These are phyloP conservation scores for Diaporthe ilicicola DNA, from an alignment of 2,329 filamentous ascomycete species.

Conservation along the genomic window DNA sequence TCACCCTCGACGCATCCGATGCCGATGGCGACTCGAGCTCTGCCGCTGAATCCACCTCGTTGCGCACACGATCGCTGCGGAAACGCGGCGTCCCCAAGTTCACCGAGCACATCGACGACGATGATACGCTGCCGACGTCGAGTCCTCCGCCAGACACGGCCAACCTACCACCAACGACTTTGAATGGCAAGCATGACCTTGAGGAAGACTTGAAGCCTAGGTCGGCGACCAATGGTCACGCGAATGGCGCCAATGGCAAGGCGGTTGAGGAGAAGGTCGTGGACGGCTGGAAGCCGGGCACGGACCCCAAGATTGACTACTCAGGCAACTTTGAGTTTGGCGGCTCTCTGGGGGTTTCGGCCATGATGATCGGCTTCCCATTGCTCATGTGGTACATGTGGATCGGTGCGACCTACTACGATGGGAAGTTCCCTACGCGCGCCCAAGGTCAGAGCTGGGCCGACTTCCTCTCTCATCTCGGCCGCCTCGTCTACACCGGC, in stretches of 20 bases:
- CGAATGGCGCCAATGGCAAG: constrained; percentile 43
- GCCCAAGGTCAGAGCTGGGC: constrained; percentile 69
- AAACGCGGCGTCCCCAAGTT: constrained; percentile 59
- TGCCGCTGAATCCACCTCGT: constrained; percentile 51
- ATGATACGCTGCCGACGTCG: constrained; percentile 42
- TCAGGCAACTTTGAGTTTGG: constrained; percentile 83
- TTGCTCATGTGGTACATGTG: constrained; percentile 99
- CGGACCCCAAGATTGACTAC: constrained; percentile 70
- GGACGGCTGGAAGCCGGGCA: constrained; percentile 67
- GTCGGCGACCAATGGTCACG: constrained; percentile 35
- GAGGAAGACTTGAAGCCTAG: neutral
- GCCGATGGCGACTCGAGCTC: constrained; percentile 60
- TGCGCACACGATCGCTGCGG: constrained; percentile 45
- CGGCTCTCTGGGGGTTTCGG: constrained; percentile 78
- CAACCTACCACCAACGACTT: neutral
- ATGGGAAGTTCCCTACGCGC: constrained; percentile 80
- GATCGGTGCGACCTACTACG: constrained; percentile 93
- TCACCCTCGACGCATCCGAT: constrained; percentile 54
- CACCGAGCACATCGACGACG: constrained; percentile 58
- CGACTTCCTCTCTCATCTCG: constrained; percentile 78
- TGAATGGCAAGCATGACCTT: neutral
- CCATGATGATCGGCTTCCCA: constrained; percentile 95
- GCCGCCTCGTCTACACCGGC: constrained; percentile 78
- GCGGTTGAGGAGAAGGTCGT: constrained; percentile 45
- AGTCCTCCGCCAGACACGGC: constrained; percentile 39